phyloP scores from a whole-genome alignment of 2,329 filamentous ascomycete species.

The Chaetothyriales sp. region DNA sequence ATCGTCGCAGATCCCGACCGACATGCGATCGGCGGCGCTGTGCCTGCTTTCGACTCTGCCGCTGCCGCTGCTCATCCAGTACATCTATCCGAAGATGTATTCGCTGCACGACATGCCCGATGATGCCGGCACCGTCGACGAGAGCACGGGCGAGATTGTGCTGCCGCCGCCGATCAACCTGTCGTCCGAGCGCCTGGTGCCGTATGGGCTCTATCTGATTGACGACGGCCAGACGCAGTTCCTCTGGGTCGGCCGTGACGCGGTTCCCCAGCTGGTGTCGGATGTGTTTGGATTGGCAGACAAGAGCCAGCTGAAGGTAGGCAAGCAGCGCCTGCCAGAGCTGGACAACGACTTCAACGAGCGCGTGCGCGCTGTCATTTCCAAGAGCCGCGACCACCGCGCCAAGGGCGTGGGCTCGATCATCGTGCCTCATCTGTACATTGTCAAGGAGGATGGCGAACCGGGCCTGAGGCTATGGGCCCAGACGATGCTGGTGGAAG shows the following conservation, averaged over 20 bases:
- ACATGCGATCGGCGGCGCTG: slow-evolving; percentile 82
- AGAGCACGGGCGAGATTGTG: slow-evolving; percentile 72
- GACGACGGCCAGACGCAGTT: slow-evolving; percentile 97
- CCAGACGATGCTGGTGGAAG: slow-evolving; percentile 87
- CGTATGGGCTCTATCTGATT: slow-evolving; percentile 87
- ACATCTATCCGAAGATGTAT: slow-evolving; percentile 51
- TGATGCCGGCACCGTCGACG: slow-evolving; percentile 70
- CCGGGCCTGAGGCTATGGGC: slow-evolving; percentile 92
- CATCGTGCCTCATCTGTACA: slow-evolving; percentile 77
- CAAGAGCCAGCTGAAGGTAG: slow-evolving; percentile 70
- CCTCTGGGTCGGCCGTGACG: slow-evolving; percentile 86
- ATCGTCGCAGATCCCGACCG: slow-evolving; percentile 83
- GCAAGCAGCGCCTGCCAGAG: slow-evolving; percentile 74
- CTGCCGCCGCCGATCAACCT: slow-evolving; percentile 75
- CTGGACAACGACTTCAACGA: slow-evolving; percentile 96
- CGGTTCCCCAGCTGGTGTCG: slow-evolving; percentile 70
- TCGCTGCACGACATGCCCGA: slow-evolving; percentile 91
- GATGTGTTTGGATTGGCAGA: slow-evolving; percentile 87
- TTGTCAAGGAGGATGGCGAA: slow-evolving; percentile 90
- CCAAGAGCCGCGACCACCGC: slow-evolving; percentile 81
- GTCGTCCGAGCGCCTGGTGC: slow-evolving; percentile 70
- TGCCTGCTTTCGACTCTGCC: slow-evolving; percentile 68
- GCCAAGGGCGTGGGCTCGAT: slow-evolving; percentile 84
- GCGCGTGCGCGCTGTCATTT: slow-evolving; percentile 71
- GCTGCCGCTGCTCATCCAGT: slow-evolving; percentile 13